Evolutionary conservation across 1,139 yeast species (phyloP).

Genomic region (Nakaseomyces delphensis): DNA sequence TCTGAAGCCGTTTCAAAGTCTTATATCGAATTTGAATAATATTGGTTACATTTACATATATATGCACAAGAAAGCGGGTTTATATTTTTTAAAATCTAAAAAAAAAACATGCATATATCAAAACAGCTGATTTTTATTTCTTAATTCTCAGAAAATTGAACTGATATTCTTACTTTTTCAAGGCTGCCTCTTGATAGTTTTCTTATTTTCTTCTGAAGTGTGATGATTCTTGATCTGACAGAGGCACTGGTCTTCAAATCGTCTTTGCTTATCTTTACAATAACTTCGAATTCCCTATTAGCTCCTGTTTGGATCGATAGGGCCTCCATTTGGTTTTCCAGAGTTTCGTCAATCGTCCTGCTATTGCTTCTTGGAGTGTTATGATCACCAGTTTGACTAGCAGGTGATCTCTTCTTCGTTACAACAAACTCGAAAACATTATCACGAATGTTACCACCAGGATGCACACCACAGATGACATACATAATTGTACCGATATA

Average conservation of each 20-base stretch:
- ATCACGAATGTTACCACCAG: constrained; percentile 61
- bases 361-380: constrained; percentile 19
- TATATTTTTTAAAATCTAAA: too few species aligned
- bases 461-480: constrained; percentile 65
- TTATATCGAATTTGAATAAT: too few species aligned
- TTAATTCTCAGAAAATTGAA: constrained; percentile 24
- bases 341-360: constrained; percentile 7
- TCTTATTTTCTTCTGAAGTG: constrained; percentile 44
- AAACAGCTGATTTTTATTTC: not conserved
- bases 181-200: constrained; percentile 41
- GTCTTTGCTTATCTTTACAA: constrained; percentile 41
- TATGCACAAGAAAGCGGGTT: too few species aligned
- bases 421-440: constrained; percentile 39
- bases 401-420: constrained; percentile 23
- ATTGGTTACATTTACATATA: too few species aligned
- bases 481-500: constrained; percentile 61
- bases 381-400: constrained; percentile 17
- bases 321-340: not conserved
- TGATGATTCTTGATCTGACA: constrained; percentile 45
- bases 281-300: constrained; percentile 34
- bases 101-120: too few species aligned
- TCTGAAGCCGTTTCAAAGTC: too few species aligned
- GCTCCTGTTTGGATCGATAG: constrained; percentile 1
- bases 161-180: constrained; percentile 36
- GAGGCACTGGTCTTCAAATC: constrained; percentile 48